Base-by-base conservation (phyloP, 257 asterid genomes). In the Solanum pinnatisectum region DNA sequence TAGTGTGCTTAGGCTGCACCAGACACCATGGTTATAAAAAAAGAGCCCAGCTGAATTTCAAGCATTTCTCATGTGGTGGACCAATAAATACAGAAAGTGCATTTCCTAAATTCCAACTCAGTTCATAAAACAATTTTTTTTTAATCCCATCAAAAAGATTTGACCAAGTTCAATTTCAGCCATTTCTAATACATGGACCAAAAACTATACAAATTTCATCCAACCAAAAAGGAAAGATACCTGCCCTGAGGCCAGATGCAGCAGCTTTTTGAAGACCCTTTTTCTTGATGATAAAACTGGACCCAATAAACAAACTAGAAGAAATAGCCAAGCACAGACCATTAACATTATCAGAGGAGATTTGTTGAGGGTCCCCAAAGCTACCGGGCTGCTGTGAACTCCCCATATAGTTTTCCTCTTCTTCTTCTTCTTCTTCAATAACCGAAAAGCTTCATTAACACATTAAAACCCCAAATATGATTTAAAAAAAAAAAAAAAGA, bases 211-310 rank as follows among this genome's bases (percentile, higher is more conserved):
- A n/a, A 63, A 20, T 67, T 81, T 44, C 52, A 44, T 12, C 23
- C 35, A 67, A 36, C 56, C 52, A 67, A 15, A 39, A 27, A 42
- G 39, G 9, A 10, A 37, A 72, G 4, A 11, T 92, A 94, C 98
- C 98, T 84, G 98, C 98, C 87, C 98, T 91, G 84, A 93, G 88
- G n/a, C 98, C 98, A 5, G 95, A 92, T 46, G 97, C 94, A 77
- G 94, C 98, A 59, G 98, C 98, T 89, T 91, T 96, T 93, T 96
- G 95, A 83, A 95, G 92, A 27, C 98, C 98, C 91, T 93, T 95
- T 83, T 95, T 96, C 98, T 96, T 96, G 87, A 96, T 93, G 87
- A 96, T 95, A 87, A 96, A 96, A 87, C 98, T 96, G 88, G 96
- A 93, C 10, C 98, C 98, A 72, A 96, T 96, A 87, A 96, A 96